Conservation (phyloP, 73 alveolate species). For the Paraurostyla sp. region DNA sequence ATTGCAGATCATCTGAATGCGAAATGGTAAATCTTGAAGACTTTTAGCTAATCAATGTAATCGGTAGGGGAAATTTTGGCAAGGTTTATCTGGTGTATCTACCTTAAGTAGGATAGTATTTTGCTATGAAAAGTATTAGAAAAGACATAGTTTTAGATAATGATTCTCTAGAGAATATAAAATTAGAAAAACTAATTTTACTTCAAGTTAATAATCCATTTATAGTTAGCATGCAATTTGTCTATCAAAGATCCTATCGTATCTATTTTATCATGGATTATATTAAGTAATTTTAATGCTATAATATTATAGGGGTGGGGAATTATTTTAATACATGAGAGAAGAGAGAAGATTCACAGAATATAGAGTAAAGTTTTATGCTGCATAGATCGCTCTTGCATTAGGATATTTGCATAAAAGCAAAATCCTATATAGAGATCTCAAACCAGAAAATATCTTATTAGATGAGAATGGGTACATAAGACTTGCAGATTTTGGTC, state of each 20-base stretch:
- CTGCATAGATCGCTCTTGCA: constrained; percentile 77
- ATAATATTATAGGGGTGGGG: constrained; percentile 66
- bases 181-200: constrained; percentile 41
- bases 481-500: constrained; percentile 82
- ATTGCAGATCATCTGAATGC: constrained; percentile 47
- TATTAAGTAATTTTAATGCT: constrained; percentile 28
- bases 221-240: constrained; percentile 40
- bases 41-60: neutral
- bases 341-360: constrained; percentile 71
- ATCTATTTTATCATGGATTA: constrained; percentile 72
- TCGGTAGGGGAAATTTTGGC: constrained; percentile 57
- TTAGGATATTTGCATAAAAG: constrained; percentile 76
- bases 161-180: constrained; percentile 41
- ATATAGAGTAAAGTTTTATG: constrained; percentile 73
- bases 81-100: constrained; percentile 55
- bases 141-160: constrained; percentile 34
- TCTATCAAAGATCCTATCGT: constrained; percentile 11
- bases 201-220: constrained; percentile 42
- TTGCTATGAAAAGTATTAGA: constrained; percentile 61
- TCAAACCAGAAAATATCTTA: constrained; percentile 81
- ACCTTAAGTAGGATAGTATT: neutral
- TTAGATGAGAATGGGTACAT: constrained; percentile 75
- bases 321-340: constrained; percentile 68
- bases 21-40: constrained; percentile 63
- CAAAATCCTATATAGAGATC: constrained; percentile 77